Conservation (phyloP, 768 basidiomycete species). For the Cystobasidium ongulense region DNA sequence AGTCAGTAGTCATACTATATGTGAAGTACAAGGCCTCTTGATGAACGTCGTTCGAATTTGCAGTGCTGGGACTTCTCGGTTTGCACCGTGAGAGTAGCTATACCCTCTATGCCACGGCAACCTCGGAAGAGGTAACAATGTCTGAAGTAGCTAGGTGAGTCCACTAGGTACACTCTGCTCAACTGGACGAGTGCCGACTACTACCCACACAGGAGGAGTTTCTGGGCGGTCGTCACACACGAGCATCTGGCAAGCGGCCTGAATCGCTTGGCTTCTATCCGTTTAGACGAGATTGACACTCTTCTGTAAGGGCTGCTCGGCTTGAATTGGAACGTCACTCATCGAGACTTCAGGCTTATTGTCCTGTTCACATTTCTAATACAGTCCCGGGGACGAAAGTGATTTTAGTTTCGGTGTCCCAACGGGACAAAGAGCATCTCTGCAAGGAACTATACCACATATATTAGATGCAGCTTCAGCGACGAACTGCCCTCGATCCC, state of each 20-base stretch:
- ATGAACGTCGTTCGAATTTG: not conserved
- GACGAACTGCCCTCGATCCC: not conserved
- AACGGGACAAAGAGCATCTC: not conserved
- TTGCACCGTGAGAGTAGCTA: conserved; percentile 4
- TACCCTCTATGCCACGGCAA: not conserved
- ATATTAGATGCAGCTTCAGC: not conserved
- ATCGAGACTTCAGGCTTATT: not conserved
- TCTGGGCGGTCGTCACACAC: conserved; percentile 11
- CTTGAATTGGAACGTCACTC: not conserved
- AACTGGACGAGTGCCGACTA: no score
- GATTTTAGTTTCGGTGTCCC: conserved; percentile 9
- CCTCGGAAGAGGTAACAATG: conserved; percentile 1
- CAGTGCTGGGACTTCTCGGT: conserved; percentile 14
- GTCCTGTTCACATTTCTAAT: not conserved
- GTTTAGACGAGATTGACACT: not conserved
- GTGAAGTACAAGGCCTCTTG: not conserved
- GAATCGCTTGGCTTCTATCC: not conserved
- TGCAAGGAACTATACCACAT: conserved; percentile 5
- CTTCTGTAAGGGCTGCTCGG: not conserved
- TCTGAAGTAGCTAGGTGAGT: conserved; percentile 12
- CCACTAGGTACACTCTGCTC: not conserved
- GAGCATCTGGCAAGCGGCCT: conserved; percentile 16
- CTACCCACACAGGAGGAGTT: not conserved
- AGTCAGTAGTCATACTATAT: not conserved
- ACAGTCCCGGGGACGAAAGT: conserved; percentile 9